Evolutionary conservation across 1,284 basidiomycete genomes (phyloP), one percentile per base, ranked within the genome.

Genomic region (Moniliella sp.): DNA sequence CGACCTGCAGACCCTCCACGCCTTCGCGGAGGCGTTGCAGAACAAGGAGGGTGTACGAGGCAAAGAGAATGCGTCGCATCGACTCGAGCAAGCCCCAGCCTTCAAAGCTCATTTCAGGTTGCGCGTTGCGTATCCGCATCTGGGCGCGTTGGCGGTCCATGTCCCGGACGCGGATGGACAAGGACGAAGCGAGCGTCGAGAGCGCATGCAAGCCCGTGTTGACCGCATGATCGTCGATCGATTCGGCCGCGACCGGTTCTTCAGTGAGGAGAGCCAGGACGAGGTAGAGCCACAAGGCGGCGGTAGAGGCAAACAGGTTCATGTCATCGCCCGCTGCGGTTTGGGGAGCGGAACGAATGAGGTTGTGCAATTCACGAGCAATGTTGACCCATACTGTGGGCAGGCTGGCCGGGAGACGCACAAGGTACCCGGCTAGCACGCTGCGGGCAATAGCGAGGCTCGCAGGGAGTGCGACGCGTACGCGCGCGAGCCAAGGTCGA

Each of bases 251-350:
- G 2, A 40, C 42, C 0, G 44, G 32, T 23, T 35, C 34, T 11
- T 53, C 50, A 5, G 42, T 47, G 8, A 45, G 44, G 12, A 51
- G 42, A 31, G 47, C 37, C 14, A 53, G 34, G 9, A 53, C 44
- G 18, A 51, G 30, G 30, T 50, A 53, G 38, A 53, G 42, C 48
- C 49, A 53, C 7, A 51, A 31, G 17, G 48, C 39, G 9, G 42
- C 40, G 1, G 50, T 43, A 3, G 46, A 35, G 3, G 45, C 42
- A 18, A 46, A 47, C 2, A 50, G 45, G 16, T 27, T 17, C 16
- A 11, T 10, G 18, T 35, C 34, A 9, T 30, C 25, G 4, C 28
- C 15, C 8, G 13, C 18, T 9, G 26, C n/a, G 23, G 18, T 25
- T 10, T n/a, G 15, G 12, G 15, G 23, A 4, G 25, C 31, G 15